These are phyloP conservation scores for Neofusicoccum sp. DNA, from an alignment of 2,329 filamentous ascomycete genomes.

Conservation along the genomic window DNA sequence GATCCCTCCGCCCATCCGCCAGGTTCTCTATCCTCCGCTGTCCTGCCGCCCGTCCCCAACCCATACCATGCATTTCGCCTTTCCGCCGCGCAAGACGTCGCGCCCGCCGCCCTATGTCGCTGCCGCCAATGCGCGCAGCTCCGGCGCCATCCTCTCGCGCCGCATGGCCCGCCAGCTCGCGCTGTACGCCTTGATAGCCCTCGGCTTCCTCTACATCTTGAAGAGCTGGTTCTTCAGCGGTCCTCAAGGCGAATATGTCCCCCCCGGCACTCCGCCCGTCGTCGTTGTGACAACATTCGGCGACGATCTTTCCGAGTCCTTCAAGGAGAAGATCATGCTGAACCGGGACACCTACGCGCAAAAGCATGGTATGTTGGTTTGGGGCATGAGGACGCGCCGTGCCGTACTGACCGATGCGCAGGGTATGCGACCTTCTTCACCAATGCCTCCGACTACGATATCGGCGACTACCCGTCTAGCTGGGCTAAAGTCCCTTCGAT, in stretches of 20 bases:
- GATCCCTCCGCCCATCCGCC: neutral
- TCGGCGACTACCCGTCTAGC: constrained; percentile 56
- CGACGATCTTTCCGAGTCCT: constrained; percentile 61
- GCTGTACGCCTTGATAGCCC: constrained; percentile 53
- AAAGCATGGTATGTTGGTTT: constrained; percentile 67
- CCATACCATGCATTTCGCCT: constrained; percentile 77
- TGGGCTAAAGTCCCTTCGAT: constrained; percentile 83
- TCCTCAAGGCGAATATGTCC: neutral
- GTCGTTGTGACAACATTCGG: constrained; percentile 88
- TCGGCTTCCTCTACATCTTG: constrained; percentile 63
- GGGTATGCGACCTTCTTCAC: constrained; percentile 86
- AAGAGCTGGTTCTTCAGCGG: constrained; percentile 37
- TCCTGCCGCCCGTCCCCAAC: neutral
- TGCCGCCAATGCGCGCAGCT: constrained; percentile 46
- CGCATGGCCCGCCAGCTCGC: constrained; percentile 60
- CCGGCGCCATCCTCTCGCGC: constrained; percentile 55
- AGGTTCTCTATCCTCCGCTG: neutral
- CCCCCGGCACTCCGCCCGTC: constrained; percentile 41
- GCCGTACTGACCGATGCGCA: constrained; percentile 37
- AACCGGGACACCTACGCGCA: constrained; percentile 84
- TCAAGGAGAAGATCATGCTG: constrained; percentile 70
- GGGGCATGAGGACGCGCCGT: neutral
- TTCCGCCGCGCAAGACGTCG: constrained; percentile 81
- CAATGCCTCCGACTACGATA: constrained; percentile 71
- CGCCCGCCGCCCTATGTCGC: constrained; percentile 68